These are phyloP conservation scores for Wickerhamomyces sp. DNA, from an alignment of 1,139 yeast genomes.

Conservation along the genomic window DNA sequence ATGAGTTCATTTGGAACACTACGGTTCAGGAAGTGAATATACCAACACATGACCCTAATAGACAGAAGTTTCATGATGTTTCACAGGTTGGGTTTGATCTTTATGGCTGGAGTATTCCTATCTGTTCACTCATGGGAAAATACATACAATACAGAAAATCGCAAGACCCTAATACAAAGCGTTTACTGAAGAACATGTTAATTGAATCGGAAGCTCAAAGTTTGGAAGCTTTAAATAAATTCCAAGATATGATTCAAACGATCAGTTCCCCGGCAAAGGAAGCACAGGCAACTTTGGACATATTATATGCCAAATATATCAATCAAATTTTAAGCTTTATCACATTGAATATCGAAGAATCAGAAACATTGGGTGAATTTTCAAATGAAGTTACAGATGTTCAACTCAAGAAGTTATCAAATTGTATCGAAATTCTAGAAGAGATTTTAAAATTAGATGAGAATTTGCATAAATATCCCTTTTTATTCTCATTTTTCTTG, in stretches of 20 bases:
- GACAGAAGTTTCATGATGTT: slow-evolving; percentile 13
- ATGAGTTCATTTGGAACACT: slow-evolving; percentile 30
- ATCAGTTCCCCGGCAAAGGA: slow-evolving; percentile 2
- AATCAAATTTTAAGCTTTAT: slow-evolving; percentile 15
- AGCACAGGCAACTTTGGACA: slow-evolving; percentile 8
- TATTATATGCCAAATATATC: slow-evolving; percentile 19
- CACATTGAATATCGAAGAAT: slow-evolving; percentile 11
- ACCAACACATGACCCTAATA: slow-evolving; percentile 13
- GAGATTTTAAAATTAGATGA: slow-evolving; percentile 18
- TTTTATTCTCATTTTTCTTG: slow-evolving; percentile 19
- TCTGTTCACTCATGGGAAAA: slow-evolving; percentile 18
- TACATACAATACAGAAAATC: slow-evolving; percentile 9
- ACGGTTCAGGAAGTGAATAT: slow-evolving; percentile 8
- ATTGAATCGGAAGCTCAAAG: slow-evolving; percentile 2
- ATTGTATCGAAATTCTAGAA: slow-evolving; percentile 18
- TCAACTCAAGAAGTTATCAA: slow-evolving; percentile 11
- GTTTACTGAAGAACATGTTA: slow-evolving; percentile 1
- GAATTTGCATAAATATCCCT: slow-evolving; percentile 21
- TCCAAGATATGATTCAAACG: slow-evolving; percentile 3
- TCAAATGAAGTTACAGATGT: slow-evolving; percentile 11
- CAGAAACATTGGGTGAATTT: slow-evolving; percentile 11
- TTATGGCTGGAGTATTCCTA: slow-evolving; percentile 25
- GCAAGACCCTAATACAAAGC: background rate
- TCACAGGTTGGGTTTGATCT: slow-evolving; percentile 18
- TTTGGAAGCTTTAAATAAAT: slow-evolving; percentile 4